Conservation (phyloP, 768 basidiomycete genomes). For the Candolleomyces aberdarensis region DNA sequence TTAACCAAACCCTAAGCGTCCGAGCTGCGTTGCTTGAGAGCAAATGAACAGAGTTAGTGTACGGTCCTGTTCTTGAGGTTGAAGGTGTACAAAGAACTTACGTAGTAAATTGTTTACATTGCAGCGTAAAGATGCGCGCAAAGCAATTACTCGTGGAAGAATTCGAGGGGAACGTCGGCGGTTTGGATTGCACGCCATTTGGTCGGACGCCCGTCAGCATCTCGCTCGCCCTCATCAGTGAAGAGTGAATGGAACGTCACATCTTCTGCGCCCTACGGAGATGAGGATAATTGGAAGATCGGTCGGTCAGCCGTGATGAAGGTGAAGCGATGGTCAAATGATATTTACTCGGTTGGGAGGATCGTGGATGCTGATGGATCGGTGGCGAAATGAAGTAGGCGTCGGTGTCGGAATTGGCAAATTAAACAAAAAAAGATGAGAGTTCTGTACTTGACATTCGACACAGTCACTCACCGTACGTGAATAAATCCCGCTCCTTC, state of each 20-base stretch:
- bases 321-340: conserved; percentile 6
- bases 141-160: conserved; percentile 64
- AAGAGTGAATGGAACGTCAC: conserved; percentile 71
- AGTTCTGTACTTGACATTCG: neutral
- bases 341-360: conserved; percentile 62
- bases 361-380: conserved; percentile 59
- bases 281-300: neutral
- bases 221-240: conserved; percentile 53
- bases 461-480: conserved; percentile 48
- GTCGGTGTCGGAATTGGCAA: neutral
- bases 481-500: conserved; percentile 68
- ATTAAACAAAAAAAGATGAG: too few species aligned
- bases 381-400: neutral
- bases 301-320: too few species aligned
- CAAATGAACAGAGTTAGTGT: neutral
- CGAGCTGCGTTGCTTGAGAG: too few species aligned
- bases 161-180: conserved; percentile 54
- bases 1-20: too few species aligned
- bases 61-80: too few species aligned
- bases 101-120: neutral
- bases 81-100: too few species aligned
- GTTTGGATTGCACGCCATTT: conserved; percentile 68
- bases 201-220: conserved; percentile 46
- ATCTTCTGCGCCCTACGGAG: conserved; percentile 55
- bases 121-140: neutral